Conservation (phyloP, 1,284 basidiomycete species). For the Neotropicomus parvogracilis region DNA sequence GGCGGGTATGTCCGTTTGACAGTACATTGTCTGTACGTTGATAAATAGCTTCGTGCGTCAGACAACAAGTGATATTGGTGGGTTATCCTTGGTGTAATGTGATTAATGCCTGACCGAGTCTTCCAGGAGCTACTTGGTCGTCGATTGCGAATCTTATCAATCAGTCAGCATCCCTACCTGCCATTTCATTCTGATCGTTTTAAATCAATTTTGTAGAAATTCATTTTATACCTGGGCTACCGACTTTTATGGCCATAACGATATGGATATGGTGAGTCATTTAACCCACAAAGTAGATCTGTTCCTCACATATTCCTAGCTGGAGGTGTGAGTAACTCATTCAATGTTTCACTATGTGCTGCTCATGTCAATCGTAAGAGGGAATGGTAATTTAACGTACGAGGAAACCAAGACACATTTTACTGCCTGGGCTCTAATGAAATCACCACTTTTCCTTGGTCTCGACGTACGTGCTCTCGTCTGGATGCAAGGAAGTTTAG, state of each 20-base stretch:
- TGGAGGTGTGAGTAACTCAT: conserved; percentile 36
- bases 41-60: conserved; percentile 21
- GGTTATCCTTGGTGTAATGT: not conserved
- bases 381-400: conserved; percentile 41
- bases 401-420: conserved; percentile 47
- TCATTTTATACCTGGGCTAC: conserved; percentile 43
- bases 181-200: not conserved
- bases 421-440: conserved; percentile 49
- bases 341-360: not conserved
- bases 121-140: conserved; percentile 32
- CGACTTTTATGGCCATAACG: conserved; percentile 46
- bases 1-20: conserved; percentile 45
- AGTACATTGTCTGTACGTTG: not conserved
- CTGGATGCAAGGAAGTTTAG: not conserved
- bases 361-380: conserved; percentile 27
- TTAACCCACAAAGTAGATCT: not conserved
- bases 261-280: conserved; percentile 44
- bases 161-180: conserved; percentile 20
- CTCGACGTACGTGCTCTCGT: conserved; percentile 38
- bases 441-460: conserved; percentile 46
- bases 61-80: conserved; percentile 55
- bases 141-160: conserved; percentile 40
- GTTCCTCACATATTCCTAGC: conserved; percentile 24
- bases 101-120: conserved; percentile 4
- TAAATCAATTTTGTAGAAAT: conserved; percentile 32